These are phyloP conservation scores for Fagopyrum esculentum DNA, from an alignment of 148 eudicot genomes.

Conservation along the genomic window DNA sequence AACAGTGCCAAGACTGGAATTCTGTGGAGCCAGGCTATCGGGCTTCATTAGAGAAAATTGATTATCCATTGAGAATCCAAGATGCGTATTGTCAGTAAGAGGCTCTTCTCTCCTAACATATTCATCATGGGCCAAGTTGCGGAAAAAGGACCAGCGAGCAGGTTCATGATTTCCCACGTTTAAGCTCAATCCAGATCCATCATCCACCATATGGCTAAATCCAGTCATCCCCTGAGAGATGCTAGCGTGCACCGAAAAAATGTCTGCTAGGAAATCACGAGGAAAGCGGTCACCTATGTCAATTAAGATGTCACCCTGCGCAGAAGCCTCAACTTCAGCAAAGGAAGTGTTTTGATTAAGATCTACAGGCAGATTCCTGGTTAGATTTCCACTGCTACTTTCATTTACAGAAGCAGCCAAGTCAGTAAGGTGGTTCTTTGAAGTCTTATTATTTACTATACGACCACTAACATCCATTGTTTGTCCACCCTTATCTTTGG, in stretches of 20 bases:
- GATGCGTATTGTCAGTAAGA: constrained; percentile 31
- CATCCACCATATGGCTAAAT: constrained; percentile 35
- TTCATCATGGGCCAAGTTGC: constrained; percentile 75
- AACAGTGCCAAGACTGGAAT: background rate
- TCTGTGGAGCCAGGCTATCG: background rate
- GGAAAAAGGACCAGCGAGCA: constrained; percentile 90
- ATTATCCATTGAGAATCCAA: constrained; percentile 31
- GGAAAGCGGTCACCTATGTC: constrained; percentile 96
- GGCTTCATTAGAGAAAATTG: background rate
- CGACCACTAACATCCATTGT: no score
- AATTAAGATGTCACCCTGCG: constrained; percentile 64
- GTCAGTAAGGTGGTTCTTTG: background rate
- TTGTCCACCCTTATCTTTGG: constrained; percentile 4
- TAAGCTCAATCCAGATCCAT: constrained; percentile 83
- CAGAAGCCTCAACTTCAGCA: constrained; percentile 23
- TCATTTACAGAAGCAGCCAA: background rate
- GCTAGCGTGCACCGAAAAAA: constrained; percentile 46
- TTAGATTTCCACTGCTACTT: background rate
- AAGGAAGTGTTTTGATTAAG: constrained; percentile 24
- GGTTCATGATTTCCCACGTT: constrained; percentile 85
- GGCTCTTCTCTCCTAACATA: constrained; percentile 25
- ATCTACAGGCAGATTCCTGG: background rate
- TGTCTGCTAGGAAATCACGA: constrained; percentile 45
- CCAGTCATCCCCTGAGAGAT: constrained; percentile 37
- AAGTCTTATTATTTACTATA: background rate